Evolutionary conservation across 2,329 filamentous ascomycete species (phyloP).

Genomic region (Leptographium procerum): DNA sequence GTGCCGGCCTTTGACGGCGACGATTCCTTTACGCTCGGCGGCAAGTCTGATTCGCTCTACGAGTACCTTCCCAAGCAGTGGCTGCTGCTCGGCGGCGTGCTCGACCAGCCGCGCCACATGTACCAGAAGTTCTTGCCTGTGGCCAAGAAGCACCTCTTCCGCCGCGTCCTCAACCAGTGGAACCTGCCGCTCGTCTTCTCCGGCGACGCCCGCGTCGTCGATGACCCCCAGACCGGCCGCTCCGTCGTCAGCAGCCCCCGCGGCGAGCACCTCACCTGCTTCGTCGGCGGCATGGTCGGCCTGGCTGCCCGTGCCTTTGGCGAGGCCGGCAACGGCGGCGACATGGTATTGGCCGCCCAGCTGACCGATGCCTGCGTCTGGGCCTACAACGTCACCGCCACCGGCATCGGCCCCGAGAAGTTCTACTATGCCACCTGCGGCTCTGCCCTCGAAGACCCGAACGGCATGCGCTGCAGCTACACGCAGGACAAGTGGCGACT

Average conservation of each 20-base stretch:
- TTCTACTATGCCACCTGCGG: constrained; percentile 35
- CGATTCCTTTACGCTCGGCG: constrained; percentile 44
- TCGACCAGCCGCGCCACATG: constrained; percentile 26
- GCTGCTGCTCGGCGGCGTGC: constrained; percentile 51
- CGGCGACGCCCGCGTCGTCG: constrained; percentile 28
- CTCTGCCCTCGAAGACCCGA: constrained; percentile 11
- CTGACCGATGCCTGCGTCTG: constrained; percentile 55
- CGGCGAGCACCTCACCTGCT: constrained; percentile 49
- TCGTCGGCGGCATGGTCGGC: constrained; percentile 54
- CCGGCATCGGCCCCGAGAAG: constrained; percentile 52
- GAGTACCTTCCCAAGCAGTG: constrained; percentile 58
- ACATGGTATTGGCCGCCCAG: constrained; percentile 44
- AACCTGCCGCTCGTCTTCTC: constrained; percentile 35
- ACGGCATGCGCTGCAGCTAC: constrained; percentile 14
- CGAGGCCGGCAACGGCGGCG: constrained; percentile 33
- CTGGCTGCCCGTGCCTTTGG: constrained; percentile 49
- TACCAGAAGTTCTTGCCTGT: constrained; percentile 18
- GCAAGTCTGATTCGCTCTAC: constrained; percentile 46
- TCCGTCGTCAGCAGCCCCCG: constrained; percentile 19
- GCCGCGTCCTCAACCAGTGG: constrained; percentile 22
- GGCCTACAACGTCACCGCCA: constrained; percentile 45
- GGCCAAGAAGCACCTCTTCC: constrained; percentile 29
- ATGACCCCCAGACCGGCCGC: constrained; percentile 14
- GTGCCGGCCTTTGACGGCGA: constrained; percentile 45
- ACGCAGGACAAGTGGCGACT: constrained; percentile 16